Evolutionary conservation across 2,329 filamentous ascomycete genomes (phyloP).

Genomic region (Diaporthe batatas): DNA sequence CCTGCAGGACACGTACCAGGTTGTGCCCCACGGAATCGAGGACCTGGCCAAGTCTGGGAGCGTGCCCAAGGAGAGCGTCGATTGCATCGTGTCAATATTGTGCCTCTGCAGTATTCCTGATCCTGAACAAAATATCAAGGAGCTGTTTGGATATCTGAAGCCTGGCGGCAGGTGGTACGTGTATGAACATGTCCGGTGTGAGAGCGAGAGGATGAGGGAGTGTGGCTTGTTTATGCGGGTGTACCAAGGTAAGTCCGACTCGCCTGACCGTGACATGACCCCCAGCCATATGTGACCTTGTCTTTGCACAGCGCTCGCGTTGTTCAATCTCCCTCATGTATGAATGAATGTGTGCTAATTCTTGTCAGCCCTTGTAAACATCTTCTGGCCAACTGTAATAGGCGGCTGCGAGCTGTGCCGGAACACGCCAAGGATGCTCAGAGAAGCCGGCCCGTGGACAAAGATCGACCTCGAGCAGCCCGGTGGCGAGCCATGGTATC

Average conservation of each 20-base stretch:
- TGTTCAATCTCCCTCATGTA: neutral
- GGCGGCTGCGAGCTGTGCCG: constrained; percentile 66
- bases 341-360: neutral
- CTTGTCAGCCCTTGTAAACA: constrained; percentile 60
- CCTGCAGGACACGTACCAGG: constrained; percentile 69
- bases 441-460: constrained; percentile 64
- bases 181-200: constrained; percentile 69
- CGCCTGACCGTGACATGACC: neutral
- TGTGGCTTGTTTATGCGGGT: constrained; percentile 55
- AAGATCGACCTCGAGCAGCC: constrained; percentile 62
- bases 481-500: constrained; percentile 56
- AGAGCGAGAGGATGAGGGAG: constrained; percentile 44
- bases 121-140: constrained; percentile 66
- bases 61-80: constrained; percentile 65
- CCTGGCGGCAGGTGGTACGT: constrained; percentile 73
- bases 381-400: constrained; percentile 65
- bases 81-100: constrained; percentile 72
- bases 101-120: constrained; percentile 75
- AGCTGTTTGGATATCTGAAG: constrained; percentile 70
- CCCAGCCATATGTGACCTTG: too few species aligned
- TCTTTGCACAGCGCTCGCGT: neutral
- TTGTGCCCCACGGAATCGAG: constrained; percentile 74
- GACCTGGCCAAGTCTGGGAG: constrained; percentile 60
- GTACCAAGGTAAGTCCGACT: constrained; percentile 57
- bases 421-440: constrained; percentile 61